Evolutionary conservation across 1,284 basidiomycete species (phyloP).

Genomic region (Marasmius fiardii): DNA sequence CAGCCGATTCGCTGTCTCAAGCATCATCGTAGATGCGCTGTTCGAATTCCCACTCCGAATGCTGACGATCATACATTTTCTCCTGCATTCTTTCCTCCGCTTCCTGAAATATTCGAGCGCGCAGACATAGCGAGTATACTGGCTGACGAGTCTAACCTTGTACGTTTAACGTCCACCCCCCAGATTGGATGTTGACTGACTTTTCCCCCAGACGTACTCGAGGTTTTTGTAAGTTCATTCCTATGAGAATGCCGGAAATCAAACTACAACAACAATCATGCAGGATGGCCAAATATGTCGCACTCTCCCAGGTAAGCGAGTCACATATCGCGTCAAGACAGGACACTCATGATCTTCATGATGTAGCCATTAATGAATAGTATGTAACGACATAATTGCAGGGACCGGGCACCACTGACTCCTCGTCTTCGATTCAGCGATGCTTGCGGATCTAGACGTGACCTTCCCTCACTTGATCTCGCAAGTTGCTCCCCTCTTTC

Average conservation of each 20-base stretch:
- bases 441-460: slow-evolving; percentile 44
- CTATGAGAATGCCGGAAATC: not conserved
- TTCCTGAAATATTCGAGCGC: slow-evolving; percentile 5
- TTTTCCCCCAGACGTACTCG: slow-evolving; percentile 7
- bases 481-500: slow-evolving; percentile 18
- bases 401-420: slow-evolving; percentile 11
- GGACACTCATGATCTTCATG: slow-evolving; percentile 4
- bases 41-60: slow-evolving; percentile 5
- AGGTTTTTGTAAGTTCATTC: slow-evolving; percentile 12
- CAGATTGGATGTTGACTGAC: not conserved
- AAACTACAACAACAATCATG: not conserved
- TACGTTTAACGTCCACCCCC: not conserved
- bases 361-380: slow-evolving; percentile 51
- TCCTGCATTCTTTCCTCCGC: slow-evolving; percentile 11
- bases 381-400: slow-evolving; percentile 20
- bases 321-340: not conserved
- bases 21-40: slow-evolving; percentile 8
- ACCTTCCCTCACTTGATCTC: slow-evolving; percentile 41
- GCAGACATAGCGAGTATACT: slow-evolving; percentile 1
- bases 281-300: slow-evolving; percentile 58
- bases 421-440: slow-evolving; percentile 15
- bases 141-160: slow-evolving; percentile 5
- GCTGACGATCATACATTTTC: slow-evolving; percentile 11
- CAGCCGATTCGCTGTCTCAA: not conserved
- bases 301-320: slow-evolving; percentile 51